These are phyloP conservation scores for Kalanchoe fedtschenkoi DNA, from an alignment of 164 flowering plant genomes.

Conservation along the genomic window DNA sequence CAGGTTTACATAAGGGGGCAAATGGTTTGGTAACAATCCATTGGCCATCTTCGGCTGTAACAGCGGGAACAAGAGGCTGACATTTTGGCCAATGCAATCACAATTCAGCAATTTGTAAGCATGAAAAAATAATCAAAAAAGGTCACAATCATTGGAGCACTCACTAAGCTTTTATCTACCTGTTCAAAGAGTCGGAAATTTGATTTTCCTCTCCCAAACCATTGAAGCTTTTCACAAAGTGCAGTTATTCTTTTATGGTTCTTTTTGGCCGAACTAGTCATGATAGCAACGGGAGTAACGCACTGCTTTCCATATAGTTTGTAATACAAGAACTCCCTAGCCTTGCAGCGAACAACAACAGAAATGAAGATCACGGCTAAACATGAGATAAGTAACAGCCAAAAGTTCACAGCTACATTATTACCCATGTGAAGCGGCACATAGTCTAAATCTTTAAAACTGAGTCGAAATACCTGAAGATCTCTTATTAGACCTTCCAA, in stretches of 20 bases:
- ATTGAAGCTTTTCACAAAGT: conserved; percentile 61
- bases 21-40: conserved; percentile 66
- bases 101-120: not conserved
- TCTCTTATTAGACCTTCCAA: conserved; percentile 98
- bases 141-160: not conserved
- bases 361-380: not conserved
- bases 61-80: conserved; percentile 95
- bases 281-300: conserved; percentile 94
- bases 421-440: not conserved
- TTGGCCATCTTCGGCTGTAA: conserved; percentile 75
- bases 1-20: conserved; percentile 81
- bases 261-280: conserved; percentile 93
- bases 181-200: conserved; percentile 87
- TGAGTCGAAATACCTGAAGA: conserved; percentile 72
- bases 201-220: conserved; percentile 94
- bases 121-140: not conserved
- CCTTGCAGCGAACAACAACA: conserved; percentile 31
- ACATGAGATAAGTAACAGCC: not conserved
- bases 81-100: conserved; percentile 13
- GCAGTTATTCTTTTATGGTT: conserved; percentile 67
- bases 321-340: conserved; percentile 81
- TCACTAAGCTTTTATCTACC: conserved; percentile 26
- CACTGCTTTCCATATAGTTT: conserved; percentile 83
- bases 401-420: not conserved
- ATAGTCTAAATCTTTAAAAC: conserved; percentile 5